Conservation (phyloP, 768 basidiomycete species). For the Lanmaoa rubissima region DNA sequence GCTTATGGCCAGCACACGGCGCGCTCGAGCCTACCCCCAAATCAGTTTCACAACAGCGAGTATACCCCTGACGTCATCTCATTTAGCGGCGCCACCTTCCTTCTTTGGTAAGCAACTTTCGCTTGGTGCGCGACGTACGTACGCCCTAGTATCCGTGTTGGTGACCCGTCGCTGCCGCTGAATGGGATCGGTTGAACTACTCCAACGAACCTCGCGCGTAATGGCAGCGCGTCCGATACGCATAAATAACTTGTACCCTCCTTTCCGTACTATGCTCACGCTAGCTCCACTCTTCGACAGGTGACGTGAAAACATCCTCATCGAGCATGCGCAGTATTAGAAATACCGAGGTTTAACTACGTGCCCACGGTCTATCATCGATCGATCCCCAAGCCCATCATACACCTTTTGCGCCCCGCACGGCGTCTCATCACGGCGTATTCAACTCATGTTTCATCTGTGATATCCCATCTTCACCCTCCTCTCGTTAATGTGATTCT, state of each 20-base stretch:
- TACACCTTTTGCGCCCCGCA: background rate
- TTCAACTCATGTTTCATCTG: background rate
- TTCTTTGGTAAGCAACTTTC: background rate
- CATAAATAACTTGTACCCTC: slow-evolving; percentile 6
- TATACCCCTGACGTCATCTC: slow-evolving; percentile 25
- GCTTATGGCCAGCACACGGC: slow-evolving; percentile 7
- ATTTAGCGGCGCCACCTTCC: slow-evolving; percentile 13
- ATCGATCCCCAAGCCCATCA: background rate
- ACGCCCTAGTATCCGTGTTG: background rate
- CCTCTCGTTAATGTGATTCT: background rate
- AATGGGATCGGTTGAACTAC: background rate
- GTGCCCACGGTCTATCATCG: background rate
- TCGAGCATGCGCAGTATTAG: background rate
- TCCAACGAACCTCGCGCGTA: background rate
- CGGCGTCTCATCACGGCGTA: background rate
- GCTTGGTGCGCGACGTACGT: background rate
- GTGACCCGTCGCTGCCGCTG: background rate
- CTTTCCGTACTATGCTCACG: background rate
- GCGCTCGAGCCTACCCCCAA: background rate
- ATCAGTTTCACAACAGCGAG: background rate
- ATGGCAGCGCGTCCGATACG: background rate
- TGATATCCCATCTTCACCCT: background rate
- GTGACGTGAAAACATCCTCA: background rate
- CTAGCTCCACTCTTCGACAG: background rate
- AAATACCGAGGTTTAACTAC: background rate